Conservation (phyloP, 345 rosid genomes). For the Microthlaspi erraticum region DNA sequence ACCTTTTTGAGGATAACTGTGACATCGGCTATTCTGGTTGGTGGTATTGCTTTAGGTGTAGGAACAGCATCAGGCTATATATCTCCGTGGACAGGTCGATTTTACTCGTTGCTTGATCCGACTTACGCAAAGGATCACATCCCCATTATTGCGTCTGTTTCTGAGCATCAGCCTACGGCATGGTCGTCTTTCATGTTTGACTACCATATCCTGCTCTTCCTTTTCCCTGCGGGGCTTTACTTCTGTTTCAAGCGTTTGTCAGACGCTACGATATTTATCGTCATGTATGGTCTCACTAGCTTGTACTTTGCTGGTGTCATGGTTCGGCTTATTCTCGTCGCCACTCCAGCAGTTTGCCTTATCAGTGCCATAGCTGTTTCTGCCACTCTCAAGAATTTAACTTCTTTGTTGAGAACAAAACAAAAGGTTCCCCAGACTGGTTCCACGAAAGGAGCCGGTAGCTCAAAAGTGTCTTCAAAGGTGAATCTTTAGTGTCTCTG, state of each 20-base stretch:
- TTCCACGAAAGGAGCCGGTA: conserved; percentile 69
- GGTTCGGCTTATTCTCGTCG: conserved; percentile 98
- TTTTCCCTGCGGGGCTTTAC: conserved; percentile 98
- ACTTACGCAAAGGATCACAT: conserved; percentile 98
- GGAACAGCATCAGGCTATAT: conserved; percentile 97
- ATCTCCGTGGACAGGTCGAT: conserved; percentile 99
- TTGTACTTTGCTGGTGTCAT: conserved; percentile 99
- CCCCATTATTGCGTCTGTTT: conserved; percentile 98
- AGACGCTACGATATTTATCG: conserved; percentile 95
- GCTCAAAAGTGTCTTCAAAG: conserved; percentile 84
- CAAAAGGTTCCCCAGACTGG: conserved; percentile 65
- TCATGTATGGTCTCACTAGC: conserved; percentile 99
- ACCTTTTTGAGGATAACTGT: conserved; percentile 88
- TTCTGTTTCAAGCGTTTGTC: conserved; percentile 97
- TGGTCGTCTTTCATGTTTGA: conserved; percentile 99
- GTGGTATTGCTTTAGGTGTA: conserved; percentile 78
- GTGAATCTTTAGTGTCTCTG: conserved; percentile 48
- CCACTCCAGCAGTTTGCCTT: conserved; percentile 96
- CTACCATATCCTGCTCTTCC: conserved; percentile 92
- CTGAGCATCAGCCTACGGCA: conserved; percentile 99
- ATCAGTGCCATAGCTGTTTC: conserved; percentile 98
- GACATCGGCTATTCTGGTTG: conserved; percentile 69
- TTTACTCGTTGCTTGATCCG: conserved; percentile 95
- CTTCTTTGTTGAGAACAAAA: conserved; percentile 70
- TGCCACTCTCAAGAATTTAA: conserved; percentile 85